Evolutionary conservation across 2,329 filamentous ascomycete genomes (phyloP).

Genomic region (Nannizziopsis barbatae): DNA sequence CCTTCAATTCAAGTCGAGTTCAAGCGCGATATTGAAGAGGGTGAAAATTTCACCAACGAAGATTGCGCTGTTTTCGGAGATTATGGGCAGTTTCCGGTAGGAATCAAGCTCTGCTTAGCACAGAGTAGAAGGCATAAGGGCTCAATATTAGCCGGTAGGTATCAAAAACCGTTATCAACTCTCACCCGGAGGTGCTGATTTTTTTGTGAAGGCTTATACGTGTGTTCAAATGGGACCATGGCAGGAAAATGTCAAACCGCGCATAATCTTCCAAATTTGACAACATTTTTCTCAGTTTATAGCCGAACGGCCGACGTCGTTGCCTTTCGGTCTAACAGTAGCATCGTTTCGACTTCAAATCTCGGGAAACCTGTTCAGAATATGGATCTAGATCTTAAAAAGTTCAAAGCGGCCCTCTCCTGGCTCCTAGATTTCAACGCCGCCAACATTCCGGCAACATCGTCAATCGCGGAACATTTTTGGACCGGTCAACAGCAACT

Average conservation of each 20-base stretch:
- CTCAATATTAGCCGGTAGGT: background rate
- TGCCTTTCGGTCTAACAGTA: background rate
- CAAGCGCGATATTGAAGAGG: background rate
- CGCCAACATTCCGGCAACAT: constrained; percentile 1
- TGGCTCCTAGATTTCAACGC: constrained; percentile 3
- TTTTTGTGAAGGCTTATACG: background rate
- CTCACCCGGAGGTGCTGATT: background rate
- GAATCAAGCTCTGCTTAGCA: constrained; percentile 2
- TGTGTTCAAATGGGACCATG: background rate
- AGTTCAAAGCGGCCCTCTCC: background rate
- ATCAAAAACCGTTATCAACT: background rate
- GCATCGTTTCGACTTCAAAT: background rate
- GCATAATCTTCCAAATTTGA: background rate
- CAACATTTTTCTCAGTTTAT: constrained; percentile 1
- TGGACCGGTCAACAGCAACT: constrained; percentile 3
- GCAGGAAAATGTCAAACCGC: background rate
- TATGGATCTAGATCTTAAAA: background rate
- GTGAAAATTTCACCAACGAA: background rate
- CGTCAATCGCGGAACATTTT: constrained; percentile 4
- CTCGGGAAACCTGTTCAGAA: background rate
- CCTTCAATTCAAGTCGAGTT: constrained; percentile 2
- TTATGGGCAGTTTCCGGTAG: background rate
- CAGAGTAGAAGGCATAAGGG: background rate
- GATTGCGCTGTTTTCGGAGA: constrained; percentile 3
- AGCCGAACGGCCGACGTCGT: background rate